These are phyloP conservation scores for Chaetomium cochliodes DNA, from an alignment of 495 filamentous ascomycete species.

Conservation along the genomic window DNA sequence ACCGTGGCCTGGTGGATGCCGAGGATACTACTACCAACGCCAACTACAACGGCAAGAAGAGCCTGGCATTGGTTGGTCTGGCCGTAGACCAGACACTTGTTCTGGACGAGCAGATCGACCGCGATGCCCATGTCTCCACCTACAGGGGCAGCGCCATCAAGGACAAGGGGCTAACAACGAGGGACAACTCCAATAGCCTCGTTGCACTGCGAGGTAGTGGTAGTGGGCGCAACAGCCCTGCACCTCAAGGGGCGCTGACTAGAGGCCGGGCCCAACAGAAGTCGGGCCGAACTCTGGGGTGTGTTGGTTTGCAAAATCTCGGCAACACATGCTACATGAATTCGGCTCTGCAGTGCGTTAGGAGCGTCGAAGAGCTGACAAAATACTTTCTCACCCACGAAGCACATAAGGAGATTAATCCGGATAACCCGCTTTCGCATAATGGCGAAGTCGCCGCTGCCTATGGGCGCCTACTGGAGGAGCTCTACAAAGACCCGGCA, in stretches of 20 bases:
- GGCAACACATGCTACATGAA: constrained; percentile 99
- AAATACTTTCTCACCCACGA: constrained; percentile 79
- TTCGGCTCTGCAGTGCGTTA: constrained; percentile 89
- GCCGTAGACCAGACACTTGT: constrained; percentile 67
- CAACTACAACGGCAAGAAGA: constrained; percentile 74
- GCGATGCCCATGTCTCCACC: constrained; percentile 63
- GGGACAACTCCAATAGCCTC: constrained; percentile 35
- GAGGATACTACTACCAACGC: constrained; percentile 70
- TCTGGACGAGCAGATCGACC: constrained; percentile 70
- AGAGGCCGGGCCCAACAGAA: constrained; percentile 64
- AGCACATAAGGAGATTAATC: constrained; percentile 77
- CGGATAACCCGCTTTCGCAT: constrained; percentile 77
- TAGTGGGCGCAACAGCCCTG: constrained; percentile 66
- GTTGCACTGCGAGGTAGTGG: constrained; percentile 32
- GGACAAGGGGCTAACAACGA: constrained; percentile 40
- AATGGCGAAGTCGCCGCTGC: constrained; percentile 77
- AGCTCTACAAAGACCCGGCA: constrained; percentile 65
- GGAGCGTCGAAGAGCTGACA: constrained; percentile 86
- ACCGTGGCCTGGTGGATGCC: constrained; percentile 66
- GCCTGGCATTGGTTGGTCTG: constrained; percentile 62
- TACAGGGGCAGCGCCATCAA: constrained; percentile 43
- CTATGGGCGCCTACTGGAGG: constrained; percentile 70
- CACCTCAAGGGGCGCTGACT: constrained; percentile 54
- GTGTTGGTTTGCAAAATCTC: constrained; percentile 80
- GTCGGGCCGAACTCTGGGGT: constrained; percentile 63